Base-by-base conservation (phyloP, 805 yeast species). In the Metschnikowia gruessii region DNA sequence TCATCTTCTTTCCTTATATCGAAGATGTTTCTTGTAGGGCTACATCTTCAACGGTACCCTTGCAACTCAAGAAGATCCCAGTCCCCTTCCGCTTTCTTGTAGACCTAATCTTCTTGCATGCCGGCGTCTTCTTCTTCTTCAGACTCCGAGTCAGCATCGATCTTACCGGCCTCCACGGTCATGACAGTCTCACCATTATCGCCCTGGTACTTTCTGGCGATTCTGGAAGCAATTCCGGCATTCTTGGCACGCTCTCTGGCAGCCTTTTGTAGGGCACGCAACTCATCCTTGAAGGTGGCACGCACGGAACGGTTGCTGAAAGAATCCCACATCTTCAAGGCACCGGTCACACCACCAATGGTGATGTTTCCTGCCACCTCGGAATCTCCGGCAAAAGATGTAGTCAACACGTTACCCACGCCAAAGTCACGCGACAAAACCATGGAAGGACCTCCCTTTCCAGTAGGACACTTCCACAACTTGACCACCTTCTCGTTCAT, bases 281-380 rank as follows among this genome's bases (percentile, higher is more conserved):
- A 70, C 49, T 83, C 84, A 10, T 69, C 74, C 40, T 76, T 79
- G 66, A 92, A 84, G 2, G 85, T 70, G 39, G 73, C 73, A 59
- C 96, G 79, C 16, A 91, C 91, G 13, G 92, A 76, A 51, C 80
- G 73, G 69, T 94, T 94, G 43, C 88, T 79, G 64, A 91, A 86
- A 8, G 83, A 77, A 68, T 94, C 98, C 96, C 97, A 94, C 70
- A 94, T 78, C 70, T 90, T 91, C 65, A 94, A 73, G 12, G 86
- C 85, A 15, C 90, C 85, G 43, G 77, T 76, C 36, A 86, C 88
- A 60, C 99, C 99, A 56, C 97, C 98, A 51, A 89, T 77, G 17
- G 83, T 82, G 53, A 94, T 64, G 62, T 85, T 80, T 51, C 97
- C 97, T 2, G 90, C 81, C 38, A 85, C 87, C 66, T 87, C 96